Evolutionary conservation across 2,329 filamentous ascomycete genomes (phyloP), one percentile per base, ranked within the genome.

Genomic region (Apiospora saccharicola): DNA sequence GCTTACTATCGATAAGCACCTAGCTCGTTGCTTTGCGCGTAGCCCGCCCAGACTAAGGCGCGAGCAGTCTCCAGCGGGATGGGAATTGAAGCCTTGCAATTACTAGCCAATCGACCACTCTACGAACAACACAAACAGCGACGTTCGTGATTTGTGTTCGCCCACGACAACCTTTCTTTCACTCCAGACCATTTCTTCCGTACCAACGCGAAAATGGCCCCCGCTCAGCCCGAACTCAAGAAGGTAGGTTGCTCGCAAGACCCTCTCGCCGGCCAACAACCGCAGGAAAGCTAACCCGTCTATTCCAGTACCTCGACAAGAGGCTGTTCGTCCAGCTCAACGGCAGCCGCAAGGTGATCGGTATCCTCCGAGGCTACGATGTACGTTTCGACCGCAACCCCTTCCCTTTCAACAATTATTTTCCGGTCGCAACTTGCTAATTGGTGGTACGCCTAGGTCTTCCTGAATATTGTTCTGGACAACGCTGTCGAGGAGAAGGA

Each of bases 171-270:
- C 10, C 12, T 12, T 34, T 37, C 19, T n/a, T 22, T 12, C 30
- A 6, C 30, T 12, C 22, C 14, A 7, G 53, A 43, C 3, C 69
- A 43, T 57, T 61, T 49, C 37, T 14, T 16, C 26, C 34, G 24
- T 24, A 71, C 71, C 22, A 68, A 68, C 67, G 68, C 75, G 86
- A 93, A 88, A 77, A 99, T 99, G 96, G 94, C 96, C 86, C 96
- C 97, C 91, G 95, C 96, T 83, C 96, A 98, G 86, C 96, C 96
- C 79, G 97, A 99, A 87, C 90, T 99, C 75, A 99, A 98, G 87
- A 99, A 98, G 91, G 96, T 97, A 85, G 73, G 81, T 49, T 37
- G 67, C 16, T 70, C 46, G 68, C 10, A 46, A 12, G n/a, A 26
- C 14, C 7, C 44, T 13, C 37, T 13, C 37, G 44, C 34, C 37